Evolutionary conservation across 352 stramenopile genomes (phyloP), one percentile per base, ranked within the genome.

Genomic region (Pythium sukuiense): DNA sequence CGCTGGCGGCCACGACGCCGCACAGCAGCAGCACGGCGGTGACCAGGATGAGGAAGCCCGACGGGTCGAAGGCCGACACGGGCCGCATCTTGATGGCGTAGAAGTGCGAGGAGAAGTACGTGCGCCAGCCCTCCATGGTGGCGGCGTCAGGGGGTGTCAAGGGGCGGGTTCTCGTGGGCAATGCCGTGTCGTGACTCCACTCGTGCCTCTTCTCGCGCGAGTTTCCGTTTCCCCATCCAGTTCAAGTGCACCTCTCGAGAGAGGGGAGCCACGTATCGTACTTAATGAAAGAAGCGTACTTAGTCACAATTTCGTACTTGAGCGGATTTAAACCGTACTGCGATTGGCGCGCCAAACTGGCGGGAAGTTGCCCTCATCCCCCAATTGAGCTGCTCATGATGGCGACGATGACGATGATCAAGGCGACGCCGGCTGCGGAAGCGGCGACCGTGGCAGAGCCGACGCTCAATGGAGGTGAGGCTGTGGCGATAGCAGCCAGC

Each of bases 1-100:
- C 65, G 41, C 75, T 81, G 33, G 80, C 80, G 9, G 82, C 67
- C 26, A 90, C 68, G 29, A 88, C 74, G 54, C 87, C 87, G 55
- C 92, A 66, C 65, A 90, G 63, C 55, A 95, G 73, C 61, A 92
- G 77, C 61, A 85, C 67, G 61, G 71, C 77, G 29, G 85, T 83
- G 56, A 91, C 70, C 71, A 95, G 65, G 72, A 95, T 88, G 71
- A 95, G 77, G 70, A 92, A 93, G 59, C 87, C 87, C n/a, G 87
- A 91, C 52, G 87, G 87, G 56, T 95, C 87, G 61, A 95, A 93
- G 24, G 81, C 77, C 66, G 87, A 93, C 58, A 92, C 87, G 32
- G 87, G 87, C 16, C 82, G 80, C 70, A 88, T 88, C 71, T 92
- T 90, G 74, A 89, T 81, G 32, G 78, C 83, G 74, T 92, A 89